These are phyloP conservation scores for Pythium chondricola DNA, from an alignment of 352 stramenopile species.

Conservation along the genomic window DNA sequence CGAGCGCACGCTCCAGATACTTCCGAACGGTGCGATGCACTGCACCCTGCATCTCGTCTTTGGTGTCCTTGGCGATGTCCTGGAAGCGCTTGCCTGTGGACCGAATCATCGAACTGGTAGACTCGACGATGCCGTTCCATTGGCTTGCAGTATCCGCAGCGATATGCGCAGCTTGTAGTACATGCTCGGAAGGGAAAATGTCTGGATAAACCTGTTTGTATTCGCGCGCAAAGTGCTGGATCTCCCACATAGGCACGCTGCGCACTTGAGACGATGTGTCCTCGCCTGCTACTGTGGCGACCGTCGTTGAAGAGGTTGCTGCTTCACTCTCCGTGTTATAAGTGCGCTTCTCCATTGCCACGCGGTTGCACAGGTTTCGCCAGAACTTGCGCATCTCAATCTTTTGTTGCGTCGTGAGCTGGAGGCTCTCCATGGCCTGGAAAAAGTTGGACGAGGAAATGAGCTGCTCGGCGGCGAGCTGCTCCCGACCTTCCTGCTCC, in stretches of 20 bases:
- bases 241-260: conserved; percentile 49
- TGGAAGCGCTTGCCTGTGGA: conserved; percentile 80
- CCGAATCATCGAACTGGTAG: conserved; percentile 71
- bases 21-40: conserved; percentile 76
- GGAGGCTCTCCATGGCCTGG: conserved; percentile 51
- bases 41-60: conserved; percentile 71
- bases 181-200: conserved; percentile 65
- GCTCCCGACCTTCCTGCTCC: conserved; percentile 57
- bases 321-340: neutral
- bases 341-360: conserved; percentile 14
- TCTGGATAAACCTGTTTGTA: conserved; percentile 80
- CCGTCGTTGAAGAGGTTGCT: too few relatives aligned
- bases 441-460: conserved; percentile 60
- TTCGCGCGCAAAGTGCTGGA: conserved; percentile 70
- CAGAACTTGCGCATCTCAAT: conserved; percentile 76
- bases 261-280: neutral
- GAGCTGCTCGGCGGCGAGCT: conserved; percentile 39
- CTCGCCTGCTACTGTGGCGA: neutral
- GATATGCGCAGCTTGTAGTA: conserved; percentile 44
- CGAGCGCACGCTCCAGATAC: conserved; percentile 69
- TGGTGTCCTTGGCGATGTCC: conserved; percentile 79
- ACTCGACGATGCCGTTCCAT: conserved; percentile 70
- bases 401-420: conserved; percentile 47
- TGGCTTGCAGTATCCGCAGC: conserved; percentile 31
- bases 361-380: conserved; percentile 57